Evolutionary conservation across 208 protist genomes (phyloP).

Genomic region (Naegleria fowleri): DNA sequence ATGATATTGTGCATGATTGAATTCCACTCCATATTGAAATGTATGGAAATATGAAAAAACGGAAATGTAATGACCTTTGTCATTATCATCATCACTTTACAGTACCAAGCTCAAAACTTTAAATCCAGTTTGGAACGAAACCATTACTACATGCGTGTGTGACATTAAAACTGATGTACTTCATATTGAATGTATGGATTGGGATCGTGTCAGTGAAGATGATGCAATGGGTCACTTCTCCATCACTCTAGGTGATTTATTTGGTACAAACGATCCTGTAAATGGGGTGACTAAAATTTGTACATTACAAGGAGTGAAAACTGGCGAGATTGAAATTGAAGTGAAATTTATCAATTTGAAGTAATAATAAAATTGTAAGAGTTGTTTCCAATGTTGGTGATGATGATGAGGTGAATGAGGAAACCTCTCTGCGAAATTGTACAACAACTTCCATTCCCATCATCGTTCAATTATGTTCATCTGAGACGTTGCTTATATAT

Average conservation of each 20-base stretch:
- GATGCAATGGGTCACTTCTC: neutral
- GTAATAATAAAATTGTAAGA: neutral
- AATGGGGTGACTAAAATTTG: neutral
- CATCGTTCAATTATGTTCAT: too few species aligned
- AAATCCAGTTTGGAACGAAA: conserved; percentile 22
- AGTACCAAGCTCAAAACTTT: conserved; percentile 19
- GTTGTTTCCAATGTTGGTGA: too few species aligned
- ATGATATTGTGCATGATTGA: too few species aligned
- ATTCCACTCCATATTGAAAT: too few species aligned
- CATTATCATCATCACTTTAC: too few species aligned
- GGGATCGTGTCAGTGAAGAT: neutral
- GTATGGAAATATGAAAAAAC: too few species aligned
- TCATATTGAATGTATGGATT: neutral
- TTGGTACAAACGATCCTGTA: neutral
- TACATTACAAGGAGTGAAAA: neutral
- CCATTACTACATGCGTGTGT: neutral
- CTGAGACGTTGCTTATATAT: too few species aligned
- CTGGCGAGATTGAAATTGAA: neutral
- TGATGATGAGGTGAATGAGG: too few species aligned
- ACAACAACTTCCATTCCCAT: too few species aligned
- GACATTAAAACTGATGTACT: conserved; percentile 7
- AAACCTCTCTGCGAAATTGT: too few species aligned
- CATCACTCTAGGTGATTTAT: neutral
- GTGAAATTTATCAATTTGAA: neutral
- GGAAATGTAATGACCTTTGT: too few species aligned